Percentiles rank a stretch among this genome's conserved stretches.
These are phyloP conservation scores for Dictyostelium intermedium DNA, from an alignment of 78 protist genomes.

Conservation along the genomic window DNA sequence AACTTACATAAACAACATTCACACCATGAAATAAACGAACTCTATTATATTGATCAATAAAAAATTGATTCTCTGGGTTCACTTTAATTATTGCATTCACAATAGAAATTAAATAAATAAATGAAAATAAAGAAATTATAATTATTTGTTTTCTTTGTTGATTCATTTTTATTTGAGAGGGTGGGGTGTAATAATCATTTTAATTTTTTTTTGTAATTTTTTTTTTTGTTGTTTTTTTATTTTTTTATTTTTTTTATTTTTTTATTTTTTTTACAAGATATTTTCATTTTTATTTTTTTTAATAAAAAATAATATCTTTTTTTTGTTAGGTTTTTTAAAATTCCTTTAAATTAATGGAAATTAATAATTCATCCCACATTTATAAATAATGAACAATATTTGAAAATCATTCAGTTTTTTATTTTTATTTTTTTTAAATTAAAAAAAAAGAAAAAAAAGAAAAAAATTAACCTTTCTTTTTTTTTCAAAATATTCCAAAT, in stretches of 20 bases:
- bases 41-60: constrained; percentile 81
- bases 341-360: no score
- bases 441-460: no score
- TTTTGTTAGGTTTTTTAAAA: no score
- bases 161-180: background rate
- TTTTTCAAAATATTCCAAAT: no score
- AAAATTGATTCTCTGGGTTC: constrained; percentile 9
- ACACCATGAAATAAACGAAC: constrained; percentile 89
- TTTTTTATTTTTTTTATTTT: background rate
- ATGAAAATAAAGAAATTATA: background rate
- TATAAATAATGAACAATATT: no score
- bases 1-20: constrained; percentile 79
- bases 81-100: constrained; percentile 28
- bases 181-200: no score
- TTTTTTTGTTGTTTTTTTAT: background rate
- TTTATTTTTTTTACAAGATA: background rate
- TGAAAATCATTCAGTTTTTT: no score
- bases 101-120: background rate
- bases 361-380: no score
- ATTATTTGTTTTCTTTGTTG: background rate
- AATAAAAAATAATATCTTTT: no score
- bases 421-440: no score
- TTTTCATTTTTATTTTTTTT: background rate
- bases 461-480: no score
- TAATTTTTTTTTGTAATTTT: no score